Conservation (phyloP, 805 yeast species). For the Lipomyces yamanashiensis region DNA sequence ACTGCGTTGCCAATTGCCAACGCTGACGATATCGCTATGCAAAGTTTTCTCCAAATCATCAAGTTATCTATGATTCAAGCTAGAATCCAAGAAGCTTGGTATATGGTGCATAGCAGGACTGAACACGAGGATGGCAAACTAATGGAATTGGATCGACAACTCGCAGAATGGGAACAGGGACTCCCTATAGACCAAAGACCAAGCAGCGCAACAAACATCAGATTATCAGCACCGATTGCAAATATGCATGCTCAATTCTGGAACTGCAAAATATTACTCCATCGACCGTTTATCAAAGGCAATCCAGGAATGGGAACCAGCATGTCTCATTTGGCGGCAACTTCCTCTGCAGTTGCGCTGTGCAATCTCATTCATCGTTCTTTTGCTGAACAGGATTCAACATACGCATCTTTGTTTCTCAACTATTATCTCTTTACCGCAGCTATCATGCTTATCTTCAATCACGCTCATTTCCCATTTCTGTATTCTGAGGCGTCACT, state of each 20-base stretch:
- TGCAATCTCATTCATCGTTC: not conserved
- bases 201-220: not conserved
- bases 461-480: not conserved
- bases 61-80: slow-evolving; percentile 6
- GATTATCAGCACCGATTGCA: not conserved
- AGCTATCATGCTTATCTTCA: not conserved
- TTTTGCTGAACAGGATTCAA: not conserved
- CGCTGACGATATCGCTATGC: not conserved
- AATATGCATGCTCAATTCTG: slow-evolving; percentile 9
- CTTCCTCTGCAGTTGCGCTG: slow-evolving; percentile 5
- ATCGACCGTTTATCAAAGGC: not conserved
- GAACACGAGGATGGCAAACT: not conserved
- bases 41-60: not conserved
- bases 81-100: not conserved
- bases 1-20: not conserved
- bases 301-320: not conserved
- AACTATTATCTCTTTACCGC: slow-evolving; percentile 8
- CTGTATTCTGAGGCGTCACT: not conserved
- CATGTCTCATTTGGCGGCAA: not conserved
- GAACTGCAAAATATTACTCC: slow-evolving; percentile 3
- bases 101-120: not conserved
- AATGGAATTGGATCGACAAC: not conserved
- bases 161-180: slow-evolving; percentile 4
- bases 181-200: not conserved
- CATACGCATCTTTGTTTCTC: not conserved